Base-by-base conservation (phyloP, 108 stramenopile genomes). In the Discostella stelligeroides region DNA sequence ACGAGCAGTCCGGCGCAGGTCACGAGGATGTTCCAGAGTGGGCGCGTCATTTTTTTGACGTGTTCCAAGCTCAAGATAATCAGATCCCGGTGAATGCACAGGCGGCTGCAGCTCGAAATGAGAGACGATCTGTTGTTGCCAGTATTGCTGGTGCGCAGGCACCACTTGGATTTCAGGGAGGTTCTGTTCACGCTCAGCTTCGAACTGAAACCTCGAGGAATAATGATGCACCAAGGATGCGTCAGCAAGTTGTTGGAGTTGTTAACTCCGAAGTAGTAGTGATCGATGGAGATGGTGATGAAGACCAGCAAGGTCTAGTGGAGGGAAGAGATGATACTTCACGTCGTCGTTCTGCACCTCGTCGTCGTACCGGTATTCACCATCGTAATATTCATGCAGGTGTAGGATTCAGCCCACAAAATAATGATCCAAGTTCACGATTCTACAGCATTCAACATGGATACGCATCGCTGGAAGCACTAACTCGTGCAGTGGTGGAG, bases 11-110 rank as follows among this genome's bases (percentile, higher is more conserved):
- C 4, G 50, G 51, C 8, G 51, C 17, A n/a, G 37, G n/a, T 4
- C 24, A 37, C 7, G 65, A 66, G 47, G 65, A 66, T n/a, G 21
- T 66, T 11, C 65, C 65, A 9, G 50, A 17, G 12, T 66, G 65
- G 65, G 65, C 65, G 38, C 30, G 65, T 41, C 14, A 17, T 41
- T 37, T 66, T 17, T 66, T 66, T 54, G 30, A 15, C 7, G 14
- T 66, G 7, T 51, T 66, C 13, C 21, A 66, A 15, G 42, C 7
- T 20, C 4, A 23, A 38, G 60, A 41, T 4, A 61, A 39, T 24
- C 30, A 61, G 15, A 4, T 38, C 18, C n/a, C 60, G 15, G 25
- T 13, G 14, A 39, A 17, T 24, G 41, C 40, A 4, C 28, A 28
- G 40, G 39, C 60, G 24, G 60, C 60, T 43, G 39, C 37, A 23